A percentile compares a stretch with the other conserved stretches of the same genome.
These are phyloP conservation scores for Sarocladium strictum DNA, from an alignment of 2,329 filamentous ascomycete species.

Conservation along the genomic window DNA sequence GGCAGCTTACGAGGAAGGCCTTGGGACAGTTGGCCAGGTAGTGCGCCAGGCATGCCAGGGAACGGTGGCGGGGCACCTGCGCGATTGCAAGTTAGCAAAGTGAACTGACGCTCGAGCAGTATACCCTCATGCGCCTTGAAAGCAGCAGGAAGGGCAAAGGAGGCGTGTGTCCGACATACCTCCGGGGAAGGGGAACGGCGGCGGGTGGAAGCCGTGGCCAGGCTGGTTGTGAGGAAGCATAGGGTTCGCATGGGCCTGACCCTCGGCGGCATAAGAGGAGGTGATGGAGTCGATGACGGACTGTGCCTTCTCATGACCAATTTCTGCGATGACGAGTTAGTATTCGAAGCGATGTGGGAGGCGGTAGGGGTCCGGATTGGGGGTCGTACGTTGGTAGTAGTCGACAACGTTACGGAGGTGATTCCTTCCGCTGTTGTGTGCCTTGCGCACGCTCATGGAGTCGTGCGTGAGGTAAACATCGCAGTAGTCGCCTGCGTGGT, in stretches of 20 bases:
- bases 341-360: background rate
- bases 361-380: background rate
- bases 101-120: no score
- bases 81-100: no score
- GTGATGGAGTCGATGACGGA: slow-evolving; percentile 98
- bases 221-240: slow-evolving; percentile 70
- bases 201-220: slow-evolving; percentile 43
- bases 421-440: slow-evolving; percentile 94
- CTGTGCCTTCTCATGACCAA: slow-evolving; percentile 97
- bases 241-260: slow-evolving; percentile 78
- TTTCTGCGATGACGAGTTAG: slow-evolving; percentile 53
- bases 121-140: no score
- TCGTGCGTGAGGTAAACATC: slow-evolving; percentile 99
- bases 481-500: slow-evolving; percentile 74
- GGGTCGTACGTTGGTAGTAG: slow-evolving; percentile 81
- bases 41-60: slow-evolving; percentile 40
- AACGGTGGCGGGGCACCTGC: slow-evolving; percentile 51
- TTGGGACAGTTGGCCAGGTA: slow-evolving; percentile 34
- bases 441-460: slow-evolving; percentile 98
- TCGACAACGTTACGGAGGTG: slow-evolving; percentile 96
- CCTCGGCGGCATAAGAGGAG: slow-evolving; percentile 88
- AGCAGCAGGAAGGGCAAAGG: no score
- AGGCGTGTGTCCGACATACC: slow-evolving; percentile 16
- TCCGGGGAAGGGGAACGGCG: slow-evolving; percentile 59
- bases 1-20: slow-evolving; percentile 50